A percentile compares a stretch with the other conserved stretches of the same genome.
phyloP scores from a whole-genome alignment of 306 rosid species.

The Hylodesmum podocarpum region DNA sequence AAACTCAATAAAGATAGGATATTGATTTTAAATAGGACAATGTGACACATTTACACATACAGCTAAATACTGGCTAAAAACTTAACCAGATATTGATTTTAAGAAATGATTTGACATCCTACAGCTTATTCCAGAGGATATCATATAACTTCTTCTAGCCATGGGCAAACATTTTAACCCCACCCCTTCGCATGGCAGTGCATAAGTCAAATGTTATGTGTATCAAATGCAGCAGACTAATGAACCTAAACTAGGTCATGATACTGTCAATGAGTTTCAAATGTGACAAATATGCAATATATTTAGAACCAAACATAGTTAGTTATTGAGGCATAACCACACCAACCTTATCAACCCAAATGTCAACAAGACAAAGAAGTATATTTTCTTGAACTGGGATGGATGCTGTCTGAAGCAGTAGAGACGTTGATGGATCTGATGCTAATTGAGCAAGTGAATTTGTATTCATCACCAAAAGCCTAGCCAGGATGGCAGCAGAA shows the following conservation, averaged over 20 bases:
- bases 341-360: conserved; percentile 98
- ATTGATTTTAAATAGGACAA: conserved; percentile 24
- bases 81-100: conserved; percentile 15
- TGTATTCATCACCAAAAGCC: conserved; percentile 94
- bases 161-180: not conserved
- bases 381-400: conserved; percentile 71
- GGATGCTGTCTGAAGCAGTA: conserved; percentile 68
- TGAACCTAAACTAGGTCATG: conserved; percentile 3
- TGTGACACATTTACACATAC: not conserved
- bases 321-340: conserved; percentile 25
- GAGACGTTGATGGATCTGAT: conserved; percentile 70
- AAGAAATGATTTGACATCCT: conserved; percentile 18
- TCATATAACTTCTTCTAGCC: conserved; percentile 2
- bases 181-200: not conserved
- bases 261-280: not conserved
- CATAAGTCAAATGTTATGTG: not conserved
- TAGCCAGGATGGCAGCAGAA: conserved; percentile 94
- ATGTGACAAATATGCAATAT: conserved; percentile 11
- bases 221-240: not conserved
- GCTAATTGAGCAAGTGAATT: conserved; percentile 84
- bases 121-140: conserved; percentile 20
- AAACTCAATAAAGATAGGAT: not conserved
- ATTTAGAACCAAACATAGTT: conserved; percentile 6
- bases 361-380: conserved; percentile 84
- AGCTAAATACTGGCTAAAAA: not conserved